These are phyloP conservation scores for Tephrocybe sp. DNA, from an alignment of 768 basidiomycete genomes.

Conservation along the genomic window DNA sequence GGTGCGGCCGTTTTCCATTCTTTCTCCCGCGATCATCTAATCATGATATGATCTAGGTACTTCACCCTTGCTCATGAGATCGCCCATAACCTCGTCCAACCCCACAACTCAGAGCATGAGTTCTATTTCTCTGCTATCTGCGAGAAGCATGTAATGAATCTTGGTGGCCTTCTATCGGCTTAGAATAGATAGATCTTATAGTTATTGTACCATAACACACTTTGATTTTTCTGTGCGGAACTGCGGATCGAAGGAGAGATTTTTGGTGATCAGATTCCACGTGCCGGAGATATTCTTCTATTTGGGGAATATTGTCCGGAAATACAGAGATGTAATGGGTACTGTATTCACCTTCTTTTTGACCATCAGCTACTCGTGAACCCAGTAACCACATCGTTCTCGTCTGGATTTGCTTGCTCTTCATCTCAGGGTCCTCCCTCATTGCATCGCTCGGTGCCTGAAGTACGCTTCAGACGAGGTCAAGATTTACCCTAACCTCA, in stretches of 20 bases:
- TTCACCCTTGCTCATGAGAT: conserved; percentile 92
- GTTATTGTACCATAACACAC: neutral
- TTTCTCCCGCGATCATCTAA: neutral
- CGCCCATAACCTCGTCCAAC: conserved; percentile 85
- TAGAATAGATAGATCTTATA: neutral
- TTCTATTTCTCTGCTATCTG: conserved; percentile 94
- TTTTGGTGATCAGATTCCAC: conserved; percentile 8
- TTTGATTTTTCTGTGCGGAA: neutral
- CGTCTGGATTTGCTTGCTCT: neutral
- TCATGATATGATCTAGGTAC: conserved; percentile 53
- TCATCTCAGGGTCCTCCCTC: neutral
- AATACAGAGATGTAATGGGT: conserved; percentile 3
- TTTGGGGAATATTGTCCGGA: conserved; percentile 13
- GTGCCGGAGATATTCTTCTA: conserved; percentile 15
- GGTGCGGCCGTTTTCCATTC: conserved; percentile 40
- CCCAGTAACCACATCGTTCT: neutral
- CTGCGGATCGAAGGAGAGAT: neutral
- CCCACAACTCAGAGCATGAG: conserved; percentile 90
- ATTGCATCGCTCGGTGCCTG: neutral
- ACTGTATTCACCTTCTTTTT: conserved; percentile 4
- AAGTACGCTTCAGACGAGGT: neutral
- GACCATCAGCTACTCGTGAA: conserved; percentile 9
- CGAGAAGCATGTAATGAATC: conserved; percentile 55
- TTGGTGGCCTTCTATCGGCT: conserved; percentile 33
- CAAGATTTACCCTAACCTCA: neutral